Evolutionary conservation across 169 alveolate genomes (phyloP).

Genomic region (Toxoplasma gondii): DNA sequence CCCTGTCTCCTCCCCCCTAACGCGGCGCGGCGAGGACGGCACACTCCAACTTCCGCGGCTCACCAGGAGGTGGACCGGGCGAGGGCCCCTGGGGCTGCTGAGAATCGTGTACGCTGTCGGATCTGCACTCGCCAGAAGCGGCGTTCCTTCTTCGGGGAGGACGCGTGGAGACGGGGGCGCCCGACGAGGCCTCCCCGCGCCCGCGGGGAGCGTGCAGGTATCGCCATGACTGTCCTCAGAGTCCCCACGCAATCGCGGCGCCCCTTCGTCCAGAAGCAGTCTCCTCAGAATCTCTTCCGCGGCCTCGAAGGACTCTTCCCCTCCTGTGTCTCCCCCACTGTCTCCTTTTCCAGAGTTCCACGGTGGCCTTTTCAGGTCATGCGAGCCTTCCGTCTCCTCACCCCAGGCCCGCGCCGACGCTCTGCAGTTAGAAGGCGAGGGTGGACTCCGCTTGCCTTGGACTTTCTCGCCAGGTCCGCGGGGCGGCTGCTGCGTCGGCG

Average conservation of each 20-base stretch:
- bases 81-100: constrained; percentile 27
- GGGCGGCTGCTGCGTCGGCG: too few relatives aligned
- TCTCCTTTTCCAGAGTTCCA: not conserved
- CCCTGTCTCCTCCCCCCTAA: not conserved
- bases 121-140: not conserved
- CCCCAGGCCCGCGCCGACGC: too few relatives aligned
- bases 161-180: not conserved
- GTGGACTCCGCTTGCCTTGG: too few relatives aligned
- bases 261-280: not conserved
- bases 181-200: not conserved
- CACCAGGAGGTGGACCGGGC: not conserved
- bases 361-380: not conserved
- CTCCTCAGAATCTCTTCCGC: not conserved
- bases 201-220: not conserved
- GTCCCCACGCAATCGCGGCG: not conserved
- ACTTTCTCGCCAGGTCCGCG: too few relatives aligned
- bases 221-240: not conserved
- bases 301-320: not conserved
- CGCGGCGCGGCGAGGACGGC: constrained; percentile 27
- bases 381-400: not conserved
- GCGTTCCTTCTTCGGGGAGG: not conserved
- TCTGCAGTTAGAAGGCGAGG: too few relatives aligned
- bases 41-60: constrained; percentile 10
- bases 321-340: not conserved
- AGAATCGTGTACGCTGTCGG: not conserved